Evolutionary conservation across 1,284 basidiomycete genomes (phyloP).

Genomic region (Microbotryomycetes sp.): DNA sequence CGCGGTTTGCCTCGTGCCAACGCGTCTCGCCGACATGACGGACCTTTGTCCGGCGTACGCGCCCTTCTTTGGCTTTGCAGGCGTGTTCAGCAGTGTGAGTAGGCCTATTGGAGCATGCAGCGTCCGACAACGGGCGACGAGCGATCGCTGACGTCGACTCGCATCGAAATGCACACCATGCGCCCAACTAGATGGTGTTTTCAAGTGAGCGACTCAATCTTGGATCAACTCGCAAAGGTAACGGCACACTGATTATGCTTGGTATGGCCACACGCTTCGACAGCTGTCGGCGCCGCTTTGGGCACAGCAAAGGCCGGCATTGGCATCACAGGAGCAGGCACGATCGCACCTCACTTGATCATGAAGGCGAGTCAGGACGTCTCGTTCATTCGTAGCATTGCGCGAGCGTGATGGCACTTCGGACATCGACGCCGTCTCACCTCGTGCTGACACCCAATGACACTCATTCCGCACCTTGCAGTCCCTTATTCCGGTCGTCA

Average conservation of each 20-base stretch:
- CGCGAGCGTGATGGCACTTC: neutral
- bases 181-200: slow-evolving; percentile 62
- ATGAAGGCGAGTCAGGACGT: slow-evolving; percentile 67
- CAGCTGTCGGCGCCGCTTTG: slow-evolving; percentile 83
- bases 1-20: neutral
- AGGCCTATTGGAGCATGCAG: neutral
- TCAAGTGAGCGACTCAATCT: slow-evolving; percentile 57
- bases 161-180: too few species aligned
- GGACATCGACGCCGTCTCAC: neutral
- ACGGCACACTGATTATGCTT: neutral
- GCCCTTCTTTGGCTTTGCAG: slow-evolving; percentile 37
- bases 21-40: slow-evolving; percentile 3
- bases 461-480: slow-evolving; percentile 37
- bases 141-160: neutral
- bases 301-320: slow-evolving; percentile 97
- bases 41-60: slow-evolving; percentile 31
- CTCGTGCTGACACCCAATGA: neutral
- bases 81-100: slow-evolving; percentile 32
- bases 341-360: slow-evolving; percentile 91
- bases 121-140: neutral
- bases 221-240: neutral
- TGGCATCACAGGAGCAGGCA: slow-evolving; percentile 91
- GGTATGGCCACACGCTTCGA: neutral
- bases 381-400: slow-evolving; percentile 1
- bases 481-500: slow-evolving; percentile 93